These are phyloP conservation scores for Flaveria brownii DNA, from an alignment of 129 eudicot species.

Conservation along the genomic window DNA sequence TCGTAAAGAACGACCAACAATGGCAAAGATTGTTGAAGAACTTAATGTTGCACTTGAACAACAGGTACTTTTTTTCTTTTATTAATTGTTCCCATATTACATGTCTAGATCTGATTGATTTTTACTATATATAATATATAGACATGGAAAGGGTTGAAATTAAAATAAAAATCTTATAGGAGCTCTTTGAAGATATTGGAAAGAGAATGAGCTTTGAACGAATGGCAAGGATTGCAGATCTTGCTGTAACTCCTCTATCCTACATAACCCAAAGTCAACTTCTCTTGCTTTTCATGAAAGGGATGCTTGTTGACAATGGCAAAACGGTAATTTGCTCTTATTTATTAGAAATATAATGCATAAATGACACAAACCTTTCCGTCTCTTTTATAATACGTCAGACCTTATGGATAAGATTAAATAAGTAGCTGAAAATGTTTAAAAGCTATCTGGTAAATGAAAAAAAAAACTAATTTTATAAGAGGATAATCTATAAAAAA, in stretches of 20 bases:
- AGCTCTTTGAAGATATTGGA: background rate
- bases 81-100: background rate
- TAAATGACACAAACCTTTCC: too few relatives aligned
- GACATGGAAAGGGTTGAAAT: background rate
- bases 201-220: background rate
- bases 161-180: background rate
- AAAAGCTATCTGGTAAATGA: too few relatives aligned
- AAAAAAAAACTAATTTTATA: too few relatives aligned
- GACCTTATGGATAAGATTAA: too few relatives aligned
- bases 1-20: slow-evolving; percentile 1
- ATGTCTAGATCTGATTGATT: background rate
- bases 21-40: background rate
- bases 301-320: background rate
- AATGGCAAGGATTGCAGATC: background rate
- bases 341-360: background rate
- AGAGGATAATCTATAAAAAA: too few relatives aligned
- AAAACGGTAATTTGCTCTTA: slow-evolving; percentile 19
- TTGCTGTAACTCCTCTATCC: background rate
- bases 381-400: too few relatives aligned
- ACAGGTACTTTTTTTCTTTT: background rate
- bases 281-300: slow-evolving; percentile 16
- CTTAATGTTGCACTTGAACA: slow-evolving; percentile 12
- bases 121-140: background rate
- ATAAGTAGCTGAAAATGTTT: too few relatives aligned
- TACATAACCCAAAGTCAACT: slow-evolving; percentile 5